Conservation (phyloP, 2,329 filamentous ascomycete genomes). For the Fusarium devonianum region DNA sequence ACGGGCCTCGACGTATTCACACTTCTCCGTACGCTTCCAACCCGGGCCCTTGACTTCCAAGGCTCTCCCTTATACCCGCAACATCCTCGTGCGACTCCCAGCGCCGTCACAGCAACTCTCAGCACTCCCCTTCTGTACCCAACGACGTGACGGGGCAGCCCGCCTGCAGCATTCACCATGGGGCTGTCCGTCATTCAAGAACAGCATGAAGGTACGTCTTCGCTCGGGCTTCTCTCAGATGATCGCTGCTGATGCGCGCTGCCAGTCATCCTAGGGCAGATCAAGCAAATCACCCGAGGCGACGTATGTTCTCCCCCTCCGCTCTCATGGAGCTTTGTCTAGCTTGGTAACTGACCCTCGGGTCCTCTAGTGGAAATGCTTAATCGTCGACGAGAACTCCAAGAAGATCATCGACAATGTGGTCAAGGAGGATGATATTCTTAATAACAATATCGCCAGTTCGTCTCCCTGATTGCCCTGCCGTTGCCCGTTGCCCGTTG, state of each 20-base stretch:
- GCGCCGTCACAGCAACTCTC: constrained; percentile 5
- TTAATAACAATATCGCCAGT: constrained; percentile 97
- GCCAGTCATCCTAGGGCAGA: constrained; percentile 53
- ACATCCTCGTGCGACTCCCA: constrained; percentile 10
- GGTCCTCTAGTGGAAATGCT: constrained; percentile 84
- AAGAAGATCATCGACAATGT: constrained; percentile 89
- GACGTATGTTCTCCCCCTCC: constrained; percentile 66
- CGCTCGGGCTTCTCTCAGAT: neutral
- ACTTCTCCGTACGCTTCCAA: constrained; percentile 9
- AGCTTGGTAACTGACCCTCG: constrained; percentile 15
- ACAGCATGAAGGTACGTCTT: constrained; percentile 64
- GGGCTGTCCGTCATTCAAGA: constrained; percentile 83
- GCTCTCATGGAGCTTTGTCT: neutral
- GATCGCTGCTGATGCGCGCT: constrained; percentile 28
- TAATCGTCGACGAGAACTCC: constrained; percentile 85
- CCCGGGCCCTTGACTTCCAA: neutral
- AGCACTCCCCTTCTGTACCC: constrained; percentile 16
- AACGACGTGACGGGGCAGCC: constrained; percentile 39
- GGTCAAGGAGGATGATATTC: constrained; percentile 93
- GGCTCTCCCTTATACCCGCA: neutral
- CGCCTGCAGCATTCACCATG: constrained; percentile 65
- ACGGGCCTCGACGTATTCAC: constrained; percentile 26
- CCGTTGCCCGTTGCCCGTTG: constrained; percentile 7
- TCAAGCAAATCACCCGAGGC: constrained; percentile 79
- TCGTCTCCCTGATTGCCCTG: constrained; percentile 54